phyloP scores from a whole-genome alignment of 108 stramenopile genomes.

The Skeletonema grethae region DNA sequence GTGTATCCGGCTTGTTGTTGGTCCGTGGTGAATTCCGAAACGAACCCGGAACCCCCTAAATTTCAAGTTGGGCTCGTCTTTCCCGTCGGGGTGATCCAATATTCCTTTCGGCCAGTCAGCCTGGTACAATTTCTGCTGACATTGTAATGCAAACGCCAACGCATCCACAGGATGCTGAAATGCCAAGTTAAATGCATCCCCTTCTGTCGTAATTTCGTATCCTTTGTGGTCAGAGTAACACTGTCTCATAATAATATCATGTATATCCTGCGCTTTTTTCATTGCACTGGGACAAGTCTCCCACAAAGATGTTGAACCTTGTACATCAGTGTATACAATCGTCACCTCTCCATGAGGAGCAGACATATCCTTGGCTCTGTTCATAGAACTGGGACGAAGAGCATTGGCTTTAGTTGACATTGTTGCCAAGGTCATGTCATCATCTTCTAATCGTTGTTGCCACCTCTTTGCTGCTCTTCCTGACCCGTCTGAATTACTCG shows the following conservation, averaged over 20 bases:
- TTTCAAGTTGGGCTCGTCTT: slow-evolving; percentile 30
- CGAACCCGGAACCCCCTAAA: slow-evolving; percentile 32
- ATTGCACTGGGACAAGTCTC: slow-evolving; percentile 42
- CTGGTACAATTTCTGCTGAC: slow-evolving; percentile 31
- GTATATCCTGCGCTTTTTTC: slow-evolving; percentile 35
- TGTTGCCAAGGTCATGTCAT: not conserved
- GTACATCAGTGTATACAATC: slow-evolving; percentile 39
- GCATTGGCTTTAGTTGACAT: not conserved
- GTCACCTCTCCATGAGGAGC: slow-evolving; percentile 13
- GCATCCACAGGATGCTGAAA: slow-evolving; percentile 49
- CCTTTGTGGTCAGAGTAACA: slow-evolving; percentile 28
- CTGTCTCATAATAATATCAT: slow-evolving; percentile 42
- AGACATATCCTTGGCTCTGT: slow-evolving; percentile 1
- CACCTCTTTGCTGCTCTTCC: not conserved
- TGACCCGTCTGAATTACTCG: not conserved
- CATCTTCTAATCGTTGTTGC: not conserved
- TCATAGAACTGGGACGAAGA: not conserved
- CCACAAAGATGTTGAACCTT: slow-evolving; percentile 49
- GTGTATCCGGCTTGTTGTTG: slow-evolving; percentile 11
- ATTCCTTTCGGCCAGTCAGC: slow-evolving; percentile 47
- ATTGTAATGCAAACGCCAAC: slow-evolving; percentile 36
- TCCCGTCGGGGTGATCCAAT: slow-evolving; percentile 28
- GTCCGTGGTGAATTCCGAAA: slow-evolving; percentile 37
- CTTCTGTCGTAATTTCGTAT: slow-evolving; percentile 48
- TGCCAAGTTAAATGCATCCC: slow-evolving; percentile 42